Percentiles rank a stretch among this genome's conserved stretches.
Conservation (phyloP, 768 basidiomycete genomes). For the Coprinopsis sp. region DNA sequence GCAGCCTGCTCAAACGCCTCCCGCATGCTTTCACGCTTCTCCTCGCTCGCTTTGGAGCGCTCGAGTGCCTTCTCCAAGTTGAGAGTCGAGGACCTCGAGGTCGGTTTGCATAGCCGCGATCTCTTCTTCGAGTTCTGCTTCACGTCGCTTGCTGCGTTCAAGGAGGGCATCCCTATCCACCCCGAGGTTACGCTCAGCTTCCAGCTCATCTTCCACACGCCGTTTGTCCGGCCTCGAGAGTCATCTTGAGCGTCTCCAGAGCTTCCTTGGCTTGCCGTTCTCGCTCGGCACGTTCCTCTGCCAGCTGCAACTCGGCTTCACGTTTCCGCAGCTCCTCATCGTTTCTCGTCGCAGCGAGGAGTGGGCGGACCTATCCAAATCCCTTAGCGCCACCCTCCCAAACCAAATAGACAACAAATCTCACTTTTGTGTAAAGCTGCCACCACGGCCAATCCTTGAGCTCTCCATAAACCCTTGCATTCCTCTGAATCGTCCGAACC, state of each 20-base stretch:
- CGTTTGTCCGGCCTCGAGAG: slow-evolving; percentile 80
- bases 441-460: slow-evolving; percentile 98
- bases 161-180: slow-evolving; percentile 82
- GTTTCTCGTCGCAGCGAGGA: slow-evolving; percentile 86
- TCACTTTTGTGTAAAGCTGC: slow-evolving; percentile 91
- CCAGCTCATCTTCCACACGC: slow-evolving; percentile 75
- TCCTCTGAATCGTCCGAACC: slow-evolving; percentile 88
- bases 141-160: slow-evolving; percentile 80
- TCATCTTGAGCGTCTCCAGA: slow-evolving; percentile 75
- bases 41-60: slow-evolving; percentile 74
- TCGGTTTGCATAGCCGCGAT: slow-evolving; percentile 75
- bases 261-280: slow-evolving; percentile 79
- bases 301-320: slow-evolving; percentile 74
- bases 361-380: slow-evolving; percentile 69
- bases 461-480: slow-evolving; percentile 87
- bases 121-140: slow-evolving; percentile 83
- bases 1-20: slow-evolving; percentile 80
- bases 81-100: slow-evolving; percentile 78
- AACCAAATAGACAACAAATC: slow-evolving; percentile 4
- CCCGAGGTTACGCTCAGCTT: slow-evolving; percentile 73
- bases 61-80: slow-evolving; percentile 77
- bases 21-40: slow-evolving; percentile 67
- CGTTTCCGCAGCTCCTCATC: slow-evolving; percentile 90
- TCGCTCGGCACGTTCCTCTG: slow-evolving; percentile 81
- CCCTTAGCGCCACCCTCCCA: slow-evolving; percentile 1